These are phyloP conservation scores for Hanseniaspora nectarophila DNA, from an alignment of 805 yeast species.

Conservation along the genomic window DNA sequence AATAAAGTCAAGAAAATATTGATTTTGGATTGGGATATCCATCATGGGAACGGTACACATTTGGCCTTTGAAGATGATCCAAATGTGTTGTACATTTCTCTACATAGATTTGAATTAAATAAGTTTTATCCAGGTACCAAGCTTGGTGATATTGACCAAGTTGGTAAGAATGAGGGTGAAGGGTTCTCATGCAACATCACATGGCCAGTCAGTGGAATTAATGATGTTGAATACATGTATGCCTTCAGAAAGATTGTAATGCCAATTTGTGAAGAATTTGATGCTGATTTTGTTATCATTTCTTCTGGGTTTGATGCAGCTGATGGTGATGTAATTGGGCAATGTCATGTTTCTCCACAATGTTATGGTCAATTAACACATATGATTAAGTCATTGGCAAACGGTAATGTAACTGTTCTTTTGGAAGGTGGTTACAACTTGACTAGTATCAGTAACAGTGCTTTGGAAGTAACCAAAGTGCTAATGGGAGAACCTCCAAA, in stretches of 20 bases:
- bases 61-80: slow-evolving; percentile 82
- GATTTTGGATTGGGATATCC: slow-evolving; percentile 95
- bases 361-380: slow-evolving; percentile 97
- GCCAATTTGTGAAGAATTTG: slow-evolving; percentile 80
- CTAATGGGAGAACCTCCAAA: slow-evolving; percentile 94
- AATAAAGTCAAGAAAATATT: slow-evolving; percentile 76
- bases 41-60: slow-evolving; percentile 98
- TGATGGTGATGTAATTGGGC: slow-evolving; percentile 93
- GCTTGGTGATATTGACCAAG: slow-evolving; percentile 68
- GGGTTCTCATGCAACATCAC: slow-evolving; percentile 87
- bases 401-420: slow-evolving; percentile 78
- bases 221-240: slow-evolving; percentile 89
- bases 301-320: slow-evolving; percentile 98
- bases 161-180: slow-evolving; percentile 75
- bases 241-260: slow-evolving; percentile 77
- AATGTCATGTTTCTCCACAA: slow-evolving; percentile 88
- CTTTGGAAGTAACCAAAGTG: slow-evolving; percentile 82
- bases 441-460: slow-evolving; percentile 81
- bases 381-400: slow-evolving; percentile 72
- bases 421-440: slow-evolving; percentile 95
- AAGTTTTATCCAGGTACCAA: slow-evolving; percentile 87
- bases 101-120: slow-evolving; percentile 88
- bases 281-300: slow-evolving; percentile 84
- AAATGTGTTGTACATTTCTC: slow-evolving; percentile 75
- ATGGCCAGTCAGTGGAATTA: slow-evolving; percentile 84